Conservation (phyloP, 352 stramenopile genomes). For the Phytophthora nicotianae region DNA sequence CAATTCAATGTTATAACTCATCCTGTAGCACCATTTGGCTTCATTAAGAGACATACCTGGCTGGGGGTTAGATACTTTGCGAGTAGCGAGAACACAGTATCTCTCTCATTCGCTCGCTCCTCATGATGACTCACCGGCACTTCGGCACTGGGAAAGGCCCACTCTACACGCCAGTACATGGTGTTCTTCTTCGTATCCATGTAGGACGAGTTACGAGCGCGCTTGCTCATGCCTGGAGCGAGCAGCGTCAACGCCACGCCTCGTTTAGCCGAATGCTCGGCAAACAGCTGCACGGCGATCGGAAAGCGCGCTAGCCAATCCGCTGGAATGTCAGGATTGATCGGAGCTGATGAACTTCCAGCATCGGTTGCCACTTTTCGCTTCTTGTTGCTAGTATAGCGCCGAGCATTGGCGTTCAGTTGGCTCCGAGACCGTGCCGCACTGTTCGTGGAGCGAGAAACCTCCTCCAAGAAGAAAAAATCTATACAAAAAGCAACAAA, state of each 20-base stretch:
- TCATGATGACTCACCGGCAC: conserved; percentile 56
- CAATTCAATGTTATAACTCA: conserved; percentile 2
- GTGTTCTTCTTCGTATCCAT: conserved; percentile 68
- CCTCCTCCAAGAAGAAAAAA: conserved; percentile 79
- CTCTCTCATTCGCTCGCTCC: conserved; percentile 50
- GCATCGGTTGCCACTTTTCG: conserved; percentile 25
- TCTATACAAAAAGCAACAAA: conserved; percentile 34
- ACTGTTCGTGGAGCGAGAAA: conserved; percentile 61
- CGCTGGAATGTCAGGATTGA: conserved; percentile 67
- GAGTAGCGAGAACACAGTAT: conserved; percentile 66
- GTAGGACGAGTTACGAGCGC: conserved; percentile 72
- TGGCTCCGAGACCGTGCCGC: conserved; percentile 48
- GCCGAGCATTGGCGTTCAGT: conserved; percentile 41
- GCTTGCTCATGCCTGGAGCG: conserved; percentile 84
- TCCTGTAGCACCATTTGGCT: not conserved
- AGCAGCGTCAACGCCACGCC: conserved; percentile 73
- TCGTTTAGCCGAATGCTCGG: conserved; percentile 69
- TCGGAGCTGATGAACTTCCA: conserved; percentile 4
- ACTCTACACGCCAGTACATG: conserved; percentile 84
- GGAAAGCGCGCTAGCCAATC: conserved; percentile 82
- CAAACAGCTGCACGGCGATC: conserved; percentile 68
- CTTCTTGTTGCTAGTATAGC: conserved; percentile 42
- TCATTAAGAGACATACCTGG: conserved; percentile 42
- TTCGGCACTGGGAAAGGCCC: conserved; percentile 64
- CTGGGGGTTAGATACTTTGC: conserved; percentile 60